Evolutionary conservation across 108 stramenopile species (phyloP), one percentile per base, ranked within the genome.

Genomic region (Nitzschia putrida): DNA sequence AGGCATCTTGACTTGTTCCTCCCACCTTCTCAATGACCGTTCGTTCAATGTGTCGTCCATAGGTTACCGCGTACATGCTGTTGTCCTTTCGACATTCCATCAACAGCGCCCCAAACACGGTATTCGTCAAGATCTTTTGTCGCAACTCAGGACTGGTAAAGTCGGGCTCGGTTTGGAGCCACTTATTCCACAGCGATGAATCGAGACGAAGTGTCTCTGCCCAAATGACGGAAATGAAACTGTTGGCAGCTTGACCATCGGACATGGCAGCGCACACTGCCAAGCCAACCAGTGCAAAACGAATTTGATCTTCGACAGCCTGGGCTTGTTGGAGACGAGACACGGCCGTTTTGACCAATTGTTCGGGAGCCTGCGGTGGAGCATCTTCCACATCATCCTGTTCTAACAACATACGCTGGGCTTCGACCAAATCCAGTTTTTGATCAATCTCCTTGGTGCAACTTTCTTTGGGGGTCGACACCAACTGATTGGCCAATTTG

Each of bases 41-140:
- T 26, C 50, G 25, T 55, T 76, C 74, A 20, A 76, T 54, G 61
- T 76, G 57, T 43, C 74, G 51, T 16, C 74, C 67, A 61, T 76
- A 76, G 20, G 45, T 47, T 12, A 76, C 74, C 14, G 25, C 12
- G 18, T 47, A 40, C 74, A 76, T 76, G 61, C 20, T 53, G 0
- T 52, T 22, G 29, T 76, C 74, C 53, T 64, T 63, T 43, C 71
- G 71, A 49, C 68, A 74, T 43, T 80, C 80, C 16, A 51, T 14
- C 37, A 74, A 38, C 51, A 80, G 29, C 16, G 50, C 26, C 8
- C 80, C 80, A 75, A 80, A 80, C n/a, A 72, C 60, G 0, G 80
- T 80, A 8, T 43, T 29, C 7, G 29, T 43, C 18, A 68, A 38
- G 4, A 61, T 51, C 12, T 8, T 34, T n/a, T 76, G 14, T 21